phyloP scores from a whole-genome alignment of 768 basidiomycete genomes.

The Tylopilus subfusipes region DNA sequence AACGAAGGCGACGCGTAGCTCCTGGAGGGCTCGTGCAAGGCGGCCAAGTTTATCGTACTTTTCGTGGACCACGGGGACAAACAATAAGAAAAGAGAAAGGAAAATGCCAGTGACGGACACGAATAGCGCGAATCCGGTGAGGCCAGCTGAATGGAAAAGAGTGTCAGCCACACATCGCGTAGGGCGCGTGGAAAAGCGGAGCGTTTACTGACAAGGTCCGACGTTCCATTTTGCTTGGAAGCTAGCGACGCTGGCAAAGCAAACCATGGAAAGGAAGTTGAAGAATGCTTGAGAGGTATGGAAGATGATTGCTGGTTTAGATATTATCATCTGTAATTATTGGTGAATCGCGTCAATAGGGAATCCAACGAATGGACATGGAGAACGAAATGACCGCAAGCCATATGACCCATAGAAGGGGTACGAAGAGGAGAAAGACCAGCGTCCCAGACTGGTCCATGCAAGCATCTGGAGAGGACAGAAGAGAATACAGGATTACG shows the following conservation, averaged over 20 bases:
- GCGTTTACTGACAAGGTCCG: constrained; percentile 70
- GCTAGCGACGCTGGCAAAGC: constrained; percentile 82
- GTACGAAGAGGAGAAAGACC: constrained; percentile 62
- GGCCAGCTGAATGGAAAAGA: constrained; percentile 57
- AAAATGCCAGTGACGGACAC: constrained; percentile 69
- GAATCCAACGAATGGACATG: constrained; percentile 1
- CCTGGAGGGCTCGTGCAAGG: constrained; percentile 76
- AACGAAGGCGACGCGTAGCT: constrained; percentile 81
- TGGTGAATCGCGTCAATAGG: constrained; percentile 16
- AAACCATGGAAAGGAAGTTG: constrained; percentile 89
- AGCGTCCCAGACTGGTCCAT: constrained; percentile 46
- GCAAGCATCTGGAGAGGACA: constrained; percentile 31
- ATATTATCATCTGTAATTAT: constrained; percentile 72
- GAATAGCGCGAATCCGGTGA: constrained; percentile 84
- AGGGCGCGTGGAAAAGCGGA: background rate
- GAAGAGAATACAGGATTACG: constrained; percentile 30
- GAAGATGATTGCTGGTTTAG: constrained; percentile 76
- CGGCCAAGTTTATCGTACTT: constrained; percentile 80
- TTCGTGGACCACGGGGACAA: constrained; percentile 77
- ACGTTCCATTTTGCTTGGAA: constrained; percentile 86
- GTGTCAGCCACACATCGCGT: constrained; percentile 12
- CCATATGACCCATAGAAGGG: constrained; percentile 62
- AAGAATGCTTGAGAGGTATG: constrained; percentile 83
- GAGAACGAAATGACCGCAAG: constrained; percentile 54
- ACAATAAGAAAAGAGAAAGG: constrained; percentile 67